These are phyloP conservation scores for Dictyostelium intermedium DNA, from an alignment of 78 protist genomes.

Conservation along the genomic window DNA sequence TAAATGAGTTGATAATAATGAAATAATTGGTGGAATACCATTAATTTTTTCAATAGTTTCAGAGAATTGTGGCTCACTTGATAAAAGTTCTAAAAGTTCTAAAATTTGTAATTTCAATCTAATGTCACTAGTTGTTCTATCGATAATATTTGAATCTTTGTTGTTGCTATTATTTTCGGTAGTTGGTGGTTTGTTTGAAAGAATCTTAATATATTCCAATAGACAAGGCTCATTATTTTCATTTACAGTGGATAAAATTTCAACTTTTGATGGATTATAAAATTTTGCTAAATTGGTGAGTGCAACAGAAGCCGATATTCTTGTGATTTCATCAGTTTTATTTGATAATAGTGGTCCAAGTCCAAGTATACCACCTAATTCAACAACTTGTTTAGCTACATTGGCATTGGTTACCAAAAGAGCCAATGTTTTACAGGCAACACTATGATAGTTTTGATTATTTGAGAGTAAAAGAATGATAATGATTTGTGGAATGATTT, in stretches of 20 bases:
- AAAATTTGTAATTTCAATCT: conserved; percentile 45
- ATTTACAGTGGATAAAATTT: background rate
- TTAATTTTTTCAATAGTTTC: background rate
- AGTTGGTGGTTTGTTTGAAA: background rate
- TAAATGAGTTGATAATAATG: background rate
- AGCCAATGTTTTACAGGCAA: conserved; percentile 55
- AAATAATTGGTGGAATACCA: conserved; percentile 8
- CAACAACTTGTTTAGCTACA: conserved; percentile 34
- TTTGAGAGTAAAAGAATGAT: conserved; percentile 9
- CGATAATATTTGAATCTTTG: background rate
- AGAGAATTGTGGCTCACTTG: conserved; percentile 10
- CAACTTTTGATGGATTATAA: conserved; percentile 1
- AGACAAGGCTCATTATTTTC: conserved; percentile 23
- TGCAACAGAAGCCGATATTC: conserved; percentile 34
- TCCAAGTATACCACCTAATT: conserved; percentile 42
- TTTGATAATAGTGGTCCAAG: conserved; percentile 37
- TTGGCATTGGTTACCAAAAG: conserved; percentile 25
- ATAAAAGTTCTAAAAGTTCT: conserved; percentile 15
- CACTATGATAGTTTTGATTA: background rate
- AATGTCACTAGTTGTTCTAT: background rate
- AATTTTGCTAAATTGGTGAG: conserved; percentile 25
- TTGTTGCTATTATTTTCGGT: background rate
- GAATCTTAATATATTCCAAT: background rate
- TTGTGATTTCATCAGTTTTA: conserved; percentile 17
- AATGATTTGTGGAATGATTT: conserved; percentile 15